A percentile compares a stretch with the other conserved stretches of the same genome.
Conservation (phyloP, 352 stramenopile species). For the Achlya hypogyna region DNA sequence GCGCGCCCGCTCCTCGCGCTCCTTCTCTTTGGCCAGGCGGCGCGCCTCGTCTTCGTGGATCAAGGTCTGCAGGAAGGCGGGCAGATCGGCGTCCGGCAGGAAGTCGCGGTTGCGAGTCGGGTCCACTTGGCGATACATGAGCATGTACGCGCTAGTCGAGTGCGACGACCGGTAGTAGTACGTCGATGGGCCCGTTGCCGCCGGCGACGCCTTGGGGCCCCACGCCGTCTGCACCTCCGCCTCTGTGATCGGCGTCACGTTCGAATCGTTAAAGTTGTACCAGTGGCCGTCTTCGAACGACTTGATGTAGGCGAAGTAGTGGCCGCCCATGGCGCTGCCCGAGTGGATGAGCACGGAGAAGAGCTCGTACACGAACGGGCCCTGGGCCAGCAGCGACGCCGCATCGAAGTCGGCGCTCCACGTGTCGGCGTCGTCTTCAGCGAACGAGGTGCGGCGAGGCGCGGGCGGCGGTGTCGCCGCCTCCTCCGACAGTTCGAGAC, state of each 20-base stretch:
- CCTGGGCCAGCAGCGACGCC: constrained; percentile 46
- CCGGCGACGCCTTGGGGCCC: constrained; percentile 36
- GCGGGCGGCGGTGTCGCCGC: constrained; percentile 12
- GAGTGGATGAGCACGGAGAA: constrained; percentile 90
- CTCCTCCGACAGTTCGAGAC: constrained; percentile 52
- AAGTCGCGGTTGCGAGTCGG: constrained; percentile 53
- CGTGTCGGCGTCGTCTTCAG: constrained; percentile 30
- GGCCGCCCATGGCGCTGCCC: constrained; percentile 83
- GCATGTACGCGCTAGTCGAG: constrained; percentile 86
- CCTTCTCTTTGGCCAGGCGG: constrained; percentile 39
- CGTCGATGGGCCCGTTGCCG: constrained; percentile 24
- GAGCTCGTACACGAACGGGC: constrained; percentile 83
- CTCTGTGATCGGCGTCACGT: constrained; percentile 67
- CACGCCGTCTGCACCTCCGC: constrained; percentile 68
- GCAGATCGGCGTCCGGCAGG: constrained; percentile 49
- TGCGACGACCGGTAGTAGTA: constrained; percentile 33
- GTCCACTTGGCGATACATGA: constrained; percentile 81
- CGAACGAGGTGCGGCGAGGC: constrained; percentile 15
- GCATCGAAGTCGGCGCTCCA: constrained; percentile 64
- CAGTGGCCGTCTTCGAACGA: constrained; percentile 69
- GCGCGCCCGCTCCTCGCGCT: constrained; percentile 61
- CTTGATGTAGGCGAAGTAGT: constrained; percentile 94
- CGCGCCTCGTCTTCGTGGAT: constrained; percentile 62
- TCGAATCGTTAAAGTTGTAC: constrained; percentile 86
- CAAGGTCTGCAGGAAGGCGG: constrained; percentile 52